Percentiles rank a stretch among this genome's conserved stretches.
phyloP scores from a whole-genome alignment of 441 rosid species.

The Aleurites moluccanus region DNA sequence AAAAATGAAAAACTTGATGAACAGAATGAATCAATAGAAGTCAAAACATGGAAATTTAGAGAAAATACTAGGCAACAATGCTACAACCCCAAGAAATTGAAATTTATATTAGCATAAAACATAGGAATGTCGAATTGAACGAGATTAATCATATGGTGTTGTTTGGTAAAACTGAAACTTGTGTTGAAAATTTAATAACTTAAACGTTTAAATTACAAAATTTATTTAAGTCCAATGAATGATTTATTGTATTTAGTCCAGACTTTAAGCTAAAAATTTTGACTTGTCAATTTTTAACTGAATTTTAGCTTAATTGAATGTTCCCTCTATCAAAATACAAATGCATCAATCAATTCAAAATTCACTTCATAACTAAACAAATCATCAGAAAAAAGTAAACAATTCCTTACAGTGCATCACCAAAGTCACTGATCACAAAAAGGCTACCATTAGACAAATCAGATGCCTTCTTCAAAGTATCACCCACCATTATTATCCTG shows the following conservation, averaged over 20 bases:
- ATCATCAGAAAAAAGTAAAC: neutral
- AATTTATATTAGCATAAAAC: neutral
- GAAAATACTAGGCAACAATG: neutral
- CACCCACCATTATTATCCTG: conserved; percentile 91
- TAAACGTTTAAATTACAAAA: too few relatives aligned
- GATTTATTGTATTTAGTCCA: too few relatives aligned
- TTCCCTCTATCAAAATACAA: neutral
- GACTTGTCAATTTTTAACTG: too few relatives aligned
- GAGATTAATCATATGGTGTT: neutral
- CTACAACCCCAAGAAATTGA: conserved; percentile 1
- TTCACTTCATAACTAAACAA: neutral
- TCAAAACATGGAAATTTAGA: neutral
- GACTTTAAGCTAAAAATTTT: too few relatives aligned
- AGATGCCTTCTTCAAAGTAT: conserved; percentile 69
- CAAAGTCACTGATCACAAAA: conserved; percentile 53
- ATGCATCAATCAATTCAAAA: neutral
- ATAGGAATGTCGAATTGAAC: neutral
- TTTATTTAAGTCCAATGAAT: too few relatives aligned
- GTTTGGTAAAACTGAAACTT: neutral
- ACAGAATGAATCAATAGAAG: conserved; percentile 19
- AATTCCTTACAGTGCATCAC: conserved; percentile 58
- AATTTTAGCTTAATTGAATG: too few relatives aligned
- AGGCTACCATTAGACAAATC: conserved; percentile 57
- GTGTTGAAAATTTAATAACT: too few relatives aligned
- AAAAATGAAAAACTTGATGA: conserved; percentile 33